Base-by-base conservation (phyloP, 2,329 filamentous ascomycete species). In the Coleophoma eucalyptorum region DNA sequence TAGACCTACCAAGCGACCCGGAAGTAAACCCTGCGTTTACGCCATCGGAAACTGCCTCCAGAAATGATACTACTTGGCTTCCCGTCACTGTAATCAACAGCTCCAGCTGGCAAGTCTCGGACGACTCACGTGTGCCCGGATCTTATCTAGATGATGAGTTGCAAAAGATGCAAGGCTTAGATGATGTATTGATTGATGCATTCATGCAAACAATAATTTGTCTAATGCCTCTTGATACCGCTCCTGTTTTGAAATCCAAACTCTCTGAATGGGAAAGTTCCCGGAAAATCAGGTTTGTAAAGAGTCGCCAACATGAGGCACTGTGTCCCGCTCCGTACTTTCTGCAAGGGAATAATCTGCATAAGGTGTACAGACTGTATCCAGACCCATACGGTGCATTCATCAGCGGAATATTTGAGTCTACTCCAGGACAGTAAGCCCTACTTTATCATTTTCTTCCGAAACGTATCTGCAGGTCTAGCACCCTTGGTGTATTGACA, bases 311-410 rank as follows among this genome's bases (percentile, higher is more conserved):
- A 2, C 33, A 46, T 37, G 32, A 43, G 12, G 43, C 49, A 11
- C 20, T 51, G 21, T 33, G 42, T n/a, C 16, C 33, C 15, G 49
- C 46, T 26, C 54, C 54, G 16, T 56, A 56, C 33, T 45, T 56
- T n/a, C 48, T 56, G 12, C 35, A 46, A 15, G 49, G 51, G 6
- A 20, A 16, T 15, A 41, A 33, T 7, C 19, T 56, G 8, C 34
- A 52, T 18, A 38, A 45, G 37, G 50, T 38, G 5, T 57, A 48
- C 33, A 55, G 33, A 26, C 49, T 57, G 6, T 55, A 55, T 40
- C 31, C 43, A 34, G 55, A 57, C 35, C 4, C 19, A 12, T 53
- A 51, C 33, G 46, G 46, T 46, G 53, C 52, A 12, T 57, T 57
- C 26, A 43, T 52, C 20, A 46, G 43, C 40, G 52, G 52, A 32